These are phyloP conservation scores for Epipyxis sp. DNA, from an alignment of 108 stramenopile genomes.

Conservation along the genomic window DNA sequence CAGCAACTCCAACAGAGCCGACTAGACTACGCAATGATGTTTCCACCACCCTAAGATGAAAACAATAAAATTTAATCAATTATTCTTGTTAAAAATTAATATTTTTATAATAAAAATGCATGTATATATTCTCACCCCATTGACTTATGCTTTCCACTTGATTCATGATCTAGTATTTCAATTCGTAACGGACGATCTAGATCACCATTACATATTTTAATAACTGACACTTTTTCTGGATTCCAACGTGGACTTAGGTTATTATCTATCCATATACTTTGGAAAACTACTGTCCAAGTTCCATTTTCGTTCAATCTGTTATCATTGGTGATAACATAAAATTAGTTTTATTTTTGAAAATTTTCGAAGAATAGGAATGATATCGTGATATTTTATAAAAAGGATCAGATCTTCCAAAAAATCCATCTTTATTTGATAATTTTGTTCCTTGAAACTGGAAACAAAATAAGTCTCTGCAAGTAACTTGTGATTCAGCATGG, in stretches of 20 bases:
- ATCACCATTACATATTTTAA: constrained; percentile 71
- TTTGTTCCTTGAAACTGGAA: constrained; percentile 58
- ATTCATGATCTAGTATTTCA: constrained; percentile 64
- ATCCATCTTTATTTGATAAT: constrained; percentile 73
- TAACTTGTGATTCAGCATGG: neutral
- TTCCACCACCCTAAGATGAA: too few species aligned
- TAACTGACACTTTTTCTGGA: constrained; percentile 62
- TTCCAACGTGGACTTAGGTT: constrained; percentile 70
- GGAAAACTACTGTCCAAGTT: constrained; percentile 62
- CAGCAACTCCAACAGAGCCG: neutral
- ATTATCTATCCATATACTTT: constrained; percentile 58
- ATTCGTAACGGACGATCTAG: constrained; percentile 65
- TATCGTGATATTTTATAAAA: constrained; percentile 48
- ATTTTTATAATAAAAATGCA: too few species aligned
- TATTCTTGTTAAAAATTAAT: too few species aligned
- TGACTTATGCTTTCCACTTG: constrained; percentile 59
- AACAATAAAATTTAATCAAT: too few species aligned
- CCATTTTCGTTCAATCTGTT: constrained; percentile 59
- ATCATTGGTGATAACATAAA: neutral
- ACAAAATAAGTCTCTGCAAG: neutral
- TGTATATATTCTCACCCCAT: too few species aligned
- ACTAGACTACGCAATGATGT: neutral
- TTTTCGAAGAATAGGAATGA: neutral
- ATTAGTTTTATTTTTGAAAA: neutral
- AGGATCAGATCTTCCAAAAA: constrained; percentile 71